phyloP scores from a whole-genome alignment of 2,329 filamentous ascomycete genomes.

The Monilinia polystroma region DNA sequence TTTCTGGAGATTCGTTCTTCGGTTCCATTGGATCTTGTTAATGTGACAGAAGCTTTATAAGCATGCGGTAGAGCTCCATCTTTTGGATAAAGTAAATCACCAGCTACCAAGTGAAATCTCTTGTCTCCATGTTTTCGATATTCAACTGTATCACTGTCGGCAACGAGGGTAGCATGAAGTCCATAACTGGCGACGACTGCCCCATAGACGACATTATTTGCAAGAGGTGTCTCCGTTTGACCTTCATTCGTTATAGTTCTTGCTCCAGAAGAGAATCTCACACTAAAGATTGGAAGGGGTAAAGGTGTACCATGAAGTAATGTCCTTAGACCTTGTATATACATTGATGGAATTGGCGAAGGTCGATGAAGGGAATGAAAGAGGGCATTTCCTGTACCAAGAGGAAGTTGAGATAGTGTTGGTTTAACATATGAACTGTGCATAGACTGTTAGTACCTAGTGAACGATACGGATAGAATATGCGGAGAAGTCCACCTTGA shows the following conservation, averaged over 20 bases:
- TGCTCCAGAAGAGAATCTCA: conserved; percentile 57
- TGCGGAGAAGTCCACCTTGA: conserved; percentile 30
- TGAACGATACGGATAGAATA: conserved; percentile 28
- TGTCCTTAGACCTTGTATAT: conserved; percentile 50
- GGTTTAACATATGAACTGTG: conserved; percentile 41
- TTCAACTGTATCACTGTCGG: conserved; percentile 81
- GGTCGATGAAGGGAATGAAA: conserved; percentile 58
- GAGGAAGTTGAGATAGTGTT: conserved; percentile 54
- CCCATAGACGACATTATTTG: conserved; percentile 54
- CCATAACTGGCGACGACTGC: conserved; percentile 89
- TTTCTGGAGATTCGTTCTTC: conserved; percentile 42
- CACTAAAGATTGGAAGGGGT: conserved; percentile 62
- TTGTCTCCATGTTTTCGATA: conserved; percentile 75
- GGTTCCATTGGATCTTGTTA: conserved; percentile 33
- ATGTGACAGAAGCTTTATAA: conserved; percentile 54
- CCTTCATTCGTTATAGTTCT: conserved; percentile 44
- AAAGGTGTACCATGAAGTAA: conserved; percentile 57
- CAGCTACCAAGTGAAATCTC: conserved; percentile 82
- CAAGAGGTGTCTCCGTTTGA: conserved; percentile 32
- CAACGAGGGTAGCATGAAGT: conserved; percentile 83
- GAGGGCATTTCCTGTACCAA: conserved; percentile 65
- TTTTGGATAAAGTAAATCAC: conserved; percentile 65
- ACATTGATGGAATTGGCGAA: conserved; percentile 47
- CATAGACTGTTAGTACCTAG: conserved; percentile 2
- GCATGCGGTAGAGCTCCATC: conserved; percentile 51